Percentiles rank a stretch among this genome's conserved stretches.
phyloP scores from a whole-genome alignment of 2,329 filamentous ascomycete genomes.

The Colletotrichum brevisporum region DNA sequence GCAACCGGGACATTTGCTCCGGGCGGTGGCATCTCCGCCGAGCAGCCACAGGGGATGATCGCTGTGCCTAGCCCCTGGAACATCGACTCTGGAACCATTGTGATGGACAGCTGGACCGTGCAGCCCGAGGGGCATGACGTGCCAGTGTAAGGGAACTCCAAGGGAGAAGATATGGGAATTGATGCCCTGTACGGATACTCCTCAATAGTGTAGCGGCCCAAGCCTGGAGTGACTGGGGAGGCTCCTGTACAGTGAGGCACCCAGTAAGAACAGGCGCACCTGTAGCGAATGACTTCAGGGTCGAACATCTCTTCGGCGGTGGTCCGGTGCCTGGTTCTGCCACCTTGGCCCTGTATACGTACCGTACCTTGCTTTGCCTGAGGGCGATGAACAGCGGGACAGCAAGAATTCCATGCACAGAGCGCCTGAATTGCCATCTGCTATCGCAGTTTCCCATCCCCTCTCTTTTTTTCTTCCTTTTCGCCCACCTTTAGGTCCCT shows the following conservation, averaged over 20 bases:
- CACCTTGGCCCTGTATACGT: no score
- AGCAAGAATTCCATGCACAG: conserved; percentile 30
- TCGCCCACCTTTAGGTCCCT: background rate
- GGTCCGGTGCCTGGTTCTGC: no score
- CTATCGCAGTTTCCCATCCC: conserved; percentile 39
- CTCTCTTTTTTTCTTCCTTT: conserved; percentile 13
- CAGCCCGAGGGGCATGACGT: conserved; percentile 10
- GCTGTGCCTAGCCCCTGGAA: conserved; percentile 13
- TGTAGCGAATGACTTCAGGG: no score
- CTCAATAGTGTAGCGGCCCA: conserved; percentile 3
- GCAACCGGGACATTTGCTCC: conserved; percentile 37
- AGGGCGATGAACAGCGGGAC: background rate
- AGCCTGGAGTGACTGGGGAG: background rate
- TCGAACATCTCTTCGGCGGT: no score
- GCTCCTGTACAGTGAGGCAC: no score
- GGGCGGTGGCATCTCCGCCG: conserved; percentile 8
- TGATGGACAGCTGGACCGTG: conserved; percentile 26
- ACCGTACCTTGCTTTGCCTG: background rate
- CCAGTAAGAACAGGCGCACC: no score
- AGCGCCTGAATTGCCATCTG: conserved; percentile 36
- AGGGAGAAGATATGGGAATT: background rate
- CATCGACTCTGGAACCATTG: conserved; percentile 22
- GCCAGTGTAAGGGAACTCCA: background rate
- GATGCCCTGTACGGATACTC: background rate
- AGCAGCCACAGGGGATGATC: conserved; percentile 25